Evolutionary conservation across 75 land plant genomes (phyloP), one percentile per base, ranked within the genome.

Genomic region (Gnetum montanum): DNA sequence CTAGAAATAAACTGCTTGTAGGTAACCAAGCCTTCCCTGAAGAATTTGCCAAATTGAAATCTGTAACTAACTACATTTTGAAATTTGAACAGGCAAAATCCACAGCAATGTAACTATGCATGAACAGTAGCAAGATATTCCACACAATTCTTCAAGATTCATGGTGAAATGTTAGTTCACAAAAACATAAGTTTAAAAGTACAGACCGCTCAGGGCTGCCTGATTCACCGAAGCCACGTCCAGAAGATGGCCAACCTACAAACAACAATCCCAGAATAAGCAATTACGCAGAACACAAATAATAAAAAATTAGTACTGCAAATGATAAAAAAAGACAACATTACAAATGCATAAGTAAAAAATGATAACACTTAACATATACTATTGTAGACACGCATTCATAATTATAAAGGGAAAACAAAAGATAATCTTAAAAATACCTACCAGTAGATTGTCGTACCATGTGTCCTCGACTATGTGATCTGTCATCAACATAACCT

Each of bases 1-100:
- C 86, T 97, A 48, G 72, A 80, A 46, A 95, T 90, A 43, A 95
- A 95, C 66, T 90, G 99, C 64, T 95, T 95, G 64, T 95, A 95
- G 15, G 97, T 67, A 97, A 90, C 86, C 68, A 95, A 74, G 12
- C 99, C 99, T 62, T 90, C 99, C 69, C 99, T 95, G 84, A 26
- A 56, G 69, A 64, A 46, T n/a, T 28, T 46, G 6, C 25, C 8
- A 26, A 28, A 58, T 28, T 26, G 43, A 15, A 41, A 41, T 41
- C 43, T 15, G 3, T 40, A 0, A 4, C 5, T 18, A 41, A 41
- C 43, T 15, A 41, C 13, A 41, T 5, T 15, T 41, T 41, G 43
- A 15, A 41, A 15, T 41, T 41, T 15, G 16, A 41, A 41, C 13
- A 41, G 43, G n/a, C 5, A 6, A 41, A 41, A 15, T 15, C 3